Evolutionary conservation across 208 protist species (phyloP).

Genomic region (Leishmania amazonensis): DNA sequence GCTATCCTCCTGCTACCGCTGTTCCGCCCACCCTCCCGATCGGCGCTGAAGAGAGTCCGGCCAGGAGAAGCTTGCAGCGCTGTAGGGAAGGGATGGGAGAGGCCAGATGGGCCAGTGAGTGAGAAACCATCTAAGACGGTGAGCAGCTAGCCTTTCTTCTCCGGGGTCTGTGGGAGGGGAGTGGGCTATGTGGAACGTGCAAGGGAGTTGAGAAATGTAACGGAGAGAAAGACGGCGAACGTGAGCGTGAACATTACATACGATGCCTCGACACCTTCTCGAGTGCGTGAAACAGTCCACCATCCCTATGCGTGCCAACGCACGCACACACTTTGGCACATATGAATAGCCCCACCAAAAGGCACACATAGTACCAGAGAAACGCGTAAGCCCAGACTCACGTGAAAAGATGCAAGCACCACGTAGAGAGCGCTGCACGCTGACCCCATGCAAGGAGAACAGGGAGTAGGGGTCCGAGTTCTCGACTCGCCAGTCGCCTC

Average conservation of each 20-base stretch:
- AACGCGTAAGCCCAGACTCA: background rate
- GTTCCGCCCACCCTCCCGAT: background rate
- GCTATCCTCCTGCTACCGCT: background rate
- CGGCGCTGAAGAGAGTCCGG: background rate
- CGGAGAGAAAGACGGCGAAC: background rate
- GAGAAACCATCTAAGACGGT: background rate
- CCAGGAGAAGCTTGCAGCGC: background rate
- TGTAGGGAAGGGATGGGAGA: background rate
- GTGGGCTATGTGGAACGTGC: background rate
- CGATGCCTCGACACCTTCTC: background rate
- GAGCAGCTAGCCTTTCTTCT: background rate
- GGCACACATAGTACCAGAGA: background rate
- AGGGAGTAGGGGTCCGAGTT: no score
- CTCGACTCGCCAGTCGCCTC: background rate
- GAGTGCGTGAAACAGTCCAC: background rate
- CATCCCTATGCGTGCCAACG: background rate
- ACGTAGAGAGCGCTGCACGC: background rate
- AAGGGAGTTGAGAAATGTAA: background rate
- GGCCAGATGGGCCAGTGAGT: background rate
- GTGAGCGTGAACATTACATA: background rate
- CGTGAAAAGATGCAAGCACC: background rate
- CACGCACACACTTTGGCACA: background rate
- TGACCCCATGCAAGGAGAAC: background rate
- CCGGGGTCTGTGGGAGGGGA: background rate
- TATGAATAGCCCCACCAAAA: background rate